A percentile compares a stretch with the other conserved stretches of the same genome.
These are phyloP conservation scores for Myxozyma nipponensis DNA, from an alignment of 805 yeast genomes.

Conservation along the genomic window DNA sequence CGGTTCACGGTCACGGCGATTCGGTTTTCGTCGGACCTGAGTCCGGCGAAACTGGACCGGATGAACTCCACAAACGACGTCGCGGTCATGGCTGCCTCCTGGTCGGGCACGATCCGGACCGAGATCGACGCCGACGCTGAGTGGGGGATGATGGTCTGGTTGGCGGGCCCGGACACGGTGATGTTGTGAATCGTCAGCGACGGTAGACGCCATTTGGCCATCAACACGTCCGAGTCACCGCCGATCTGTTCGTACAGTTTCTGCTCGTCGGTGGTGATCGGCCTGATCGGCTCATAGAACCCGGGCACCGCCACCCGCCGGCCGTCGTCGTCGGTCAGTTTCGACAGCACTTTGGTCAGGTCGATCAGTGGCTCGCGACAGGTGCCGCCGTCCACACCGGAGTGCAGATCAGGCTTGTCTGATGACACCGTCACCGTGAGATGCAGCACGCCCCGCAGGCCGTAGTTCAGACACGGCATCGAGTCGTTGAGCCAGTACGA, in stretches of 20 bases:
- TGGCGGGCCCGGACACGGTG: slow-evolving; percentile 84
- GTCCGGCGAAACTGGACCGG: slow-evolving; percentile 44
- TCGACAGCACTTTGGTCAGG: slow-evolving; percentile 64
- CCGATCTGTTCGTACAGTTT: slow-evolving; percentile 59
- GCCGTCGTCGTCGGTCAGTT: slow-evolving; percentile 48
- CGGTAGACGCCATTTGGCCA: slow-evolving; percentile 86
- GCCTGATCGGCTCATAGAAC: slow-evolving; percentile 65
- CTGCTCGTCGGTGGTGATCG: slow-evolving; percentile 55
- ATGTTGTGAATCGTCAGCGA: slow-evolving; percentile 82
- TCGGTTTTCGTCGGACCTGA: slow-evolving; percentile 56
- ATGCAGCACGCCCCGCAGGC: slow-evolving; percentile 86
- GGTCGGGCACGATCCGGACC: slow-evolving; percentile 85
- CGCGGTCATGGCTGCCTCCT: slow-evolving; percentile 60
- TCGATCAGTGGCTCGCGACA: slow-evolving; percentile 87
- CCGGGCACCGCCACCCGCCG: slow-evolving; percentile 61
- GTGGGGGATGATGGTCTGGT: slow-evolving; percentile 85
- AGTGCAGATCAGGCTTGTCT: slow-evolving; percentile 83
- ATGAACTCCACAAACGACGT: slow-evolving; percentile 47
- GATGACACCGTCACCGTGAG: slow-evolving; percentile 67
- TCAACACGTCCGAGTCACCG: slow-evolving; percentile 47
- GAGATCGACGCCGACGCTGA: slow-evolving; percentile 73
- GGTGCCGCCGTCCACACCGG: slow-evolving; percentile 95
- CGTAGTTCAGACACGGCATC: slow-evolving; percentile 90
- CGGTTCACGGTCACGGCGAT: slow-evolving; percentile 61
- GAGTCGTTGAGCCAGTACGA: slow-evolving; percentile 91